Percentiles rank a stretch among this genome's conserved stretches.
These are phyloP conservation scores for Trichopus zeylanicus DNA, from an alignment of 116 monocot genomes.

Conservation along the genomic window DNA sequence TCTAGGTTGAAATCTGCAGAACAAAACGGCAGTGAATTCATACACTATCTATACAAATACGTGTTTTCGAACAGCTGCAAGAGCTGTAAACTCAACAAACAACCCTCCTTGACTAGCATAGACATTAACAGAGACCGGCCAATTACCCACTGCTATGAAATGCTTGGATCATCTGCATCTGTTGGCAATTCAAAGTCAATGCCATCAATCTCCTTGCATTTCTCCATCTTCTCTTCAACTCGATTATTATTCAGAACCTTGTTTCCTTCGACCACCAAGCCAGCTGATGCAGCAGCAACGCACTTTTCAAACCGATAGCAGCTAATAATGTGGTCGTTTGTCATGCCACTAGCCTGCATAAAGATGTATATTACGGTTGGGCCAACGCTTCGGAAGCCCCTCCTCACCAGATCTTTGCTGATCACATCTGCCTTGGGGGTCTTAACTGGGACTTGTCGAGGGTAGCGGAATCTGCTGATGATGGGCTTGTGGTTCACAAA, in stretches of 20 bases:
- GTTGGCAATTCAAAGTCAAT: constrained; percentile 4
- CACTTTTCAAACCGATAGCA: constrained; percentile 47
- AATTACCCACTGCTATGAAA: constrained; percentile 1
- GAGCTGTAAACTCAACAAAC: neutral
- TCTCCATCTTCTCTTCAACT: neutral
- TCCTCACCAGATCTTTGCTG: constrained; percentile 43
- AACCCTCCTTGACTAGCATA: neutral
- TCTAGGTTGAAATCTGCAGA: no score
- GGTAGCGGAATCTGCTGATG: constrained; percentile 24
- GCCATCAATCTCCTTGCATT: neutral
- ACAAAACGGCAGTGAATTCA: no score
- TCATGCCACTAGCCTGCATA: constrained; percentile 48
- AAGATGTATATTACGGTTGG: constrained; percentile 51
- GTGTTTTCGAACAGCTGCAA: no score
- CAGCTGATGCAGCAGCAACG: neutral
- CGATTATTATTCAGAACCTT: neutral
- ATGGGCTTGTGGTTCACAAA: constrained; percentile 38
- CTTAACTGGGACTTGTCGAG: constrained; percentile 34
- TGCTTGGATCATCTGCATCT: constrained; percentile 5
- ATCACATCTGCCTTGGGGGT: constrained; percentile 41
- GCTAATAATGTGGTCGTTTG: constrained; percentile 39
- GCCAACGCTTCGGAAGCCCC: constrained; percentile 38
- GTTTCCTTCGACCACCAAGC: neutral
- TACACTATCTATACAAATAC: no score
- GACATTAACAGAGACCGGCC: neutral